A percentile compares a stretch with the other conserved stretches of the same genome.
These are phyloP conservation scores for Euphorbia pulcherrima DNA, from an alignment of 345 rosid genomes.

Conservation along the genomic window DNA sequence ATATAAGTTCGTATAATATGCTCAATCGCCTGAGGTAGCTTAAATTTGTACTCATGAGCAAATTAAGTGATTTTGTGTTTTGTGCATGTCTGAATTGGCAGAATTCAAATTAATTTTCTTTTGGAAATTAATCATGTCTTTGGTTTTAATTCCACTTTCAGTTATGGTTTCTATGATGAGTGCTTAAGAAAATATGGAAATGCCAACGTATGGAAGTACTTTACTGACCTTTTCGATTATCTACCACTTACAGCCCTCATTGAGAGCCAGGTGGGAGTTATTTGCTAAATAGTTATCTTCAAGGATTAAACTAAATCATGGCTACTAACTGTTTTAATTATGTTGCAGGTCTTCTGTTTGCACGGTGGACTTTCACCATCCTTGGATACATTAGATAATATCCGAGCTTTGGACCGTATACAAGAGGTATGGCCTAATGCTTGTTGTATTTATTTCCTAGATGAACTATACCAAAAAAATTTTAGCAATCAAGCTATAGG, in stretches of 20 bases:
- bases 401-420: slow-evolving; percentile 89
- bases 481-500: neutral
- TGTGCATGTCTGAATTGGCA: neutral
- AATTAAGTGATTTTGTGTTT: neutral
- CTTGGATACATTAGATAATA: slow-evolving; percentile 85
- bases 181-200: slow-evolving; percentile 95
- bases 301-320: slow-evolving; percentile 1
- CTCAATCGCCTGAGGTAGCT: slow-evolving; percentile 1
- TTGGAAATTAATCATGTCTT: neutral
- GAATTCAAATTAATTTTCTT: neutral
- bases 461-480: neutral
- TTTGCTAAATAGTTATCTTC: neutral
- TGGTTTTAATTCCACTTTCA: slow-evolving; percentile 30
- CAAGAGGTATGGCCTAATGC: slow-evolving; percentile 54
- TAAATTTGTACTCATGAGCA: neutral
- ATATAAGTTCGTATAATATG: neutral
- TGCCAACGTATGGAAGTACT: slow-evolving; percentile 93
- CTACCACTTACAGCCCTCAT: slow-evolving; percentile 90
- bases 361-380: slow-evolving; percentile 97
- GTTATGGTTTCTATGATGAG: slow-evolving; percentile 94
- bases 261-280: slow-evolving; percentile 73
- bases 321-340: slow-evolving; percentile 11
- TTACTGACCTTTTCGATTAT: slow-evolving; percentile 87
- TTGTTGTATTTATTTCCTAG: neutral
- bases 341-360: slow-evolving; percentile 72